Base-by-base conservation (phyloP, 2,329 filamentous ascomycete species). In the Trichoderma lentiforme region DNA sequence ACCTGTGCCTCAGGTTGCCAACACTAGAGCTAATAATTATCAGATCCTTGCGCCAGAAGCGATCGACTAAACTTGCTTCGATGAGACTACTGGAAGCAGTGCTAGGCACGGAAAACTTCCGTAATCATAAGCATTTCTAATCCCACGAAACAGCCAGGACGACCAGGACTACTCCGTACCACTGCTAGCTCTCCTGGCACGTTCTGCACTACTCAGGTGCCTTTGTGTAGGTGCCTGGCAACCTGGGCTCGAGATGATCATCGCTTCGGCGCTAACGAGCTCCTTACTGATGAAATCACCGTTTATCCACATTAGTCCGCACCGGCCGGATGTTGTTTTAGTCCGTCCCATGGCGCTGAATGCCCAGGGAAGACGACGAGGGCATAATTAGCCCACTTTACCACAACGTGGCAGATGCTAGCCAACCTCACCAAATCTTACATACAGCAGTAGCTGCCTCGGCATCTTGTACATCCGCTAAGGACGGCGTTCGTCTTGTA, bases 371-470 rank as follows among this genome's bases (percentile, higher is more conserved):
- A n/a, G 28, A 51, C 43, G 9, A n/a, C 3, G n/a, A 47, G 9
- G 34, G 53, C 15, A 68, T 26, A 53, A 65, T 61, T 69, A 61
- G 30, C 53, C 66, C 66, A 61, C 28, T 51, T 69, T 51, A 15
- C 66, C 14, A 69, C 56, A 61, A 60, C 18, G 56, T 53, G 63
- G 63, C 26, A 69, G 32, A 68, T 47, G 56, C 53, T 60, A 51
- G 36, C 34, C 53, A 43, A 32, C 26, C 56, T 47, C 56, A 34
- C 56, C 26, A 61, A 15, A 15, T 58, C 66, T 69, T 47, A 69
- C 56, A 32, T 69, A 60, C 66, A 47, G 64, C 47, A 39, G 30
- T 66, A 57, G 64, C 63, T 57, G 32, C 64, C 34, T 56, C 21
- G 64, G 47, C 64, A 57, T n/a, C 57, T 34, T 34, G 28, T 24